Percentiles rank a stretch among this genome's conserved stretches.
phyloP scores from a whole-genome alignment of 768 basidiomycete species.

The Termitomyces sp. region DNA sequence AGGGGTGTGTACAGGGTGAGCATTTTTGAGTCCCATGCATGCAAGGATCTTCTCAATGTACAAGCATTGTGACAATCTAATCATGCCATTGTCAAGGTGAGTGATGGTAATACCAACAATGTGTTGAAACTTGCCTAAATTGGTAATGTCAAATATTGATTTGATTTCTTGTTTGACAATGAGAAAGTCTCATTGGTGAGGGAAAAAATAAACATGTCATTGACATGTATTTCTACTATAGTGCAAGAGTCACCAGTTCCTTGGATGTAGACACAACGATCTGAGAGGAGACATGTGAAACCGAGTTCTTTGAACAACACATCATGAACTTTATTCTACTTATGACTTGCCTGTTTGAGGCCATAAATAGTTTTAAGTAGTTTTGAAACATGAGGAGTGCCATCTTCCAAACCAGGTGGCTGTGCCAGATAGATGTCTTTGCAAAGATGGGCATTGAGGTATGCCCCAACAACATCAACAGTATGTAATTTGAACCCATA shows the following conservation, averaged over 20 bases:
- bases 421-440: slow-evolving; percentile 33
- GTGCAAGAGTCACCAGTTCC: slow-evolving; percentile 5
- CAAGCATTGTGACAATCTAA: slow-evolving; percentile 22
- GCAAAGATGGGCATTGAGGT: not conserved
- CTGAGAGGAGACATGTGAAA: slow-evolving; percentile 13
- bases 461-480: not conserved
- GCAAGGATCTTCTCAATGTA: slow-evolving; percentile 24
- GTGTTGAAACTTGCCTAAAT: slow-evolving; percentile 21
- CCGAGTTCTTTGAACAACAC: slow-evolving; percentile 7
- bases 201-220: slow-evolving; percentile 27
- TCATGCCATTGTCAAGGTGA: slow-evolving; percentile 11
- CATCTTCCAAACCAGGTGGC: slow-evolving; percentile 24
- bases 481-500: slow-evolving; percentile 25
- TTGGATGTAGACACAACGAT: slow-evolving; percentile 19
- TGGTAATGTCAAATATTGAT: slow-evolving; percentile 22
- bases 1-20: slow-evolving; percentile 21
- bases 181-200: slow-evolving; percentile 7
- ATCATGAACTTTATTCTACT: slow-evolving; percentile 23
- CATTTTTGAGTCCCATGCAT: slow-evolving; percentile 17
- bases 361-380: slow-evolving; percentile 31
- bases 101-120: slow-evolving; percentile 28
- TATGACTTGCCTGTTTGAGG: slow-evolving; percentile 24
- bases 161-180: slow-evolving; percentile 17
- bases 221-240: slow-evolving; percentile 23
- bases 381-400: not conserved